Conservation (phyloP, 192 early-diverging fungal genomes). For the Coemansia brasiliensis region DNA sequence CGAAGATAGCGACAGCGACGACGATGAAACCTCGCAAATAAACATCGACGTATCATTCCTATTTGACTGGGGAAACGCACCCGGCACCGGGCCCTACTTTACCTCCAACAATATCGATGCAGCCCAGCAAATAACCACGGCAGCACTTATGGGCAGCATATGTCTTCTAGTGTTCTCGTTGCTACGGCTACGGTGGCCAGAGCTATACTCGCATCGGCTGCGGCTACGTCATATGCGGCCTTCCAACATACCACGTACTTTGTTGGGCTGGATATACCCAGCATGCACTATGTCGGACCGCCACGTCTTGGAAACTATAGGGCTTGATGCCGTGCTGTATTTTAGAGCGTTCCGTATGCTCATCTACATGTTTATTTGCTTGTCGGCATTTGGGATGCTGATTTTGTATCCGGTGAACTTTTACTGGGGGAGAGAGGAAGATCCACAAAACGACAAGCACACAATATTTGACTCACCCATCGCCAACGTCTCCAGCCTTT, state of each 20-base stretch:
- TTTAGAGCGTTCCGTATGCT: conserved; percentile 51
- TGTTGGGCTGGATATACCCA: conserved; percentile 54
- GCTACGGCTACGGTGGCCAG: conserved; percentile 49
- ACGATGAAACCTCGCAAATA: conserved; percentile 12
- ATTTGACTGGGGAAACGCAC: conserved; percentile 52
- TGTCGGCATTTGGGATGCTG: conserved; percentile 41
- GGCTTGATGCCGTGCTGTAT: conserved; percentile 49
- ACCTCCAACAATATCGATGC: conserved; percentile 50
- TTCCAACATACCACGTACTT: conserved; percentile 40
- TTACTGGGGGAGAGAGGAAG: conserved; percentile 35
- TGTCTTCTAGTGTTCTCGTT: conserved; percentile 44
- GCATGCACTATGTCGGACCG: conserved; percentile 50
- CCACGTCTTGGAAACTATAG: conserved; percentile 54
- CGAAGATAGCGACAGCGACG: conserved; percentile 13
- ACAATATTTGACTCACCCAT: conserved; percentile 51
- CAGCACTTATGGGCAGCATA: conserved; percentile 40
- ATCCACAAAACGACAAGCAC: conserved; percentile 11
- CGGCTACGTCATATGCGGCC: conserved; percentile 54
- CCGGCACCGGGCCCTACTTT: conserved; percentile 50
- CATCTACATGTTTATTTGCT: conserved; percentile 46
- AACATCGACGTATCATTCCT: conserved; percentile 36
- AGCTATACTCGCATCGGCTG: conserved; percentile 54
- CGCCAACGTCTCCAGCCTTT: conserved; percentile 22
- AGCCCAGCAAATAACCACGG: conserved; percentile 48
- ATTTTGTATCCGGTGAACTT: conserved; percentile 47